phyloP scores from a whole-genome alignment of 2,329 filamentous ascomycete species.

The Cytospora piceae region DNA sequence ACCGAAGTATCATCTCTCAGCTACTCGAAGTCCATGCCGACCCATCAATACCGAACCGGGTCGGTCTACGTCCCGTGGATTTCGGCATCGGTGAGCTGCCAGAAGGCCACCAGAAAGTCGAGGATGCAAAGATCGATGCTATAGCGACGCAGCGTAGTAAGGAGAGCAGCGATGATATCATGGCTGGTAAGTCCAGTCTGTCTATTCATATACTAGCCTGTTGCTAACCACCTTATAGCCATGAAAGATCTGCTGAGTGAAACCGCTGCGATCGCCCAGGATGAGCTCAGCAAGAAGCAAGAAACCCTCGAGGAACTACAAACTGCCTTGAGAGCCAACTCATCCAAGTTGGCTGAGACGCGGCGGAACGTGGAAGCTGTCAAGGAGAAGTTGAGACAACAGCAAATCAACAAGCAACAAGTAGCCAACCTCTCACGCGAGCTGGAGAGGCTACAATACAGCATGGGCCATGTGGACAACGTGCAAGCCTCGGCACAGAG shows the following conservation, averaged over 20 bases:
- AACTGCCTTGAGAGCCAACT: constrained; percentile 77
- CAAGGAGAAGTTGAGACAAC: constrained; percentile 65
- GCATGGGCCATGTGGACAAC: constrained; percentile 52
- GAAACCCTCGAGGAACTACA: constrained; percentile 81
- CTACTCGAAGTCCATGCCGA: constrained; percentile 93
- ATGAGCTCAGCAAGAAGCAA: constrained; percentile 83
- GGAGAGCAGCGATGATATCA: constrained; percentile 79
- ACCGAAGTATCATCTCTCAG: constrained; percentile 94
- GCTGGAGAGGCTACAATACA: constrained; percentile 68
- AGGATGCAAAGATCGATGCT: constrained; percentile 49
- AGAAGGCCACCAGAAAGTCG: constrained; percentile 62
- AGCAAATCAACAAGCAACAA: constrained; percentile 69
- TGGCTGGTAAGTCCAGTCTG: constrained; percentile 65
- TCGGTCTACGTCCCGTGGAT: constrained; percentile 86
- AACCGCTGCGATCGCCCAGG: constrained; percentile 77
- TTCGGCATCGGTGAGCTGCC: constrained; percentile 84
- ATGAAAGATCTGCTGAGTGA: constrained; percentile 82
- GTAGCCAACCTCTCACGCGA: constrained; percentile 78
- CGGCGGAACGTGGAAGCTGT: constrained; percentile 73
- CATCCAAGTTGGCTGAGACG: constrained; percentile 76
- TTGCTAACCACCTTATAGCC: constrained; percentile 55
- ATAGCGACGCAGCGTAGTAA: constrained; percentile 59
- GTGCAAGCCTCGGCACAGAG: constrained; percentile 49
- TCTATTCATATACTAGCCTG: not conserved
- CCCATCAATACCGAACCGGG: constrained; percentile 87